Base-by-base conservation (phyloP, 345 rosid species). In the Melaleuca quinquenervia region DNA sequence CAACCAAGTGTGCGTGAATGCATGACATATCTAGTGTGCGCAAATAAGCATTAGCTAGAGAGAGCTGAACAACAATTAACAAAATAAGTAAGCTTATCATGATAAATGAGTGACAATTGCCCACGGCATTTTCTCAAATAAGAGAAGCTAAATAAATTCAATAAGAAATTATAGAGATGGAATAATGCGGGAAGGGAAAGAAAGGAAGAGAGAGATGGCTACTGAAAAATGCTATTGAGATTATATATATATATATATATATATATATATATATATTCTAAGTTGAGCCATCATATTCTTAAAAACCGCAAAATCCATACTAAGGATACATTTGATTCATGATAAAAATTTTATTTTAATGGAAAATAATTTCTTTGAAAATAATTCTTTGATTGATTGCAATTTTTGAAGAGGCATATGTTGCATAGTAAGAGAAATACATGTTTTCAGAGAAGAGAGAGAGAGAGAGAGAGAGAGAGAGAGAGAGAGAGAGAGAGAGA, bases 301-400 rank as follows among this genome's bases (percentile, higher is more conserved):
- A 27, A 5, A 27, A 2, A 27, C 14, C 2, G 1, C 5, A 0
- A 29, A 16, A 29, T 0, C 1, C 29, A 58, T n/a, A n/a, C 11
- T 22, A 55, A 55, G 24, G 18, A 7, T 58, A 13, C 6, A n/a
- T 58, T 58, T 58, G 8, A 26, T n/a, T 58, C 1, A 0, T 58
- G 70, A n/a, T 26, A n/a, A n/a, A n/a, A 58, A 14, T 11, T 1
- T n/a, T 58, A n/a, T n/a, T 3, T 26, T n/a, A 58, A n/a, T 11
- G 2, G 1, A 58, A 56, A 11, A 11, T 5, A n/a, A 5, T 58
- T n/a, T 26, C 0, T 12, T 27, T 56, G 62, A 10, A n/a, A n/a
- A n/a, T n/a, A n/a, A n/a, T n/a, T n/a, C n/a, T n/a, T n/a, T n/a
- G n/a, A n/a, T 11, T 56, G 7, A 29, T 24, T 56, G 62, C 62